A percentile compares a stretch with the other conserved stretches of the same genome.
These are phyloP conservation scores for Stevia rebaudiana DNA, from an alignment of 140 eudicot genomes.

Conservation along the genomic window DNA sequence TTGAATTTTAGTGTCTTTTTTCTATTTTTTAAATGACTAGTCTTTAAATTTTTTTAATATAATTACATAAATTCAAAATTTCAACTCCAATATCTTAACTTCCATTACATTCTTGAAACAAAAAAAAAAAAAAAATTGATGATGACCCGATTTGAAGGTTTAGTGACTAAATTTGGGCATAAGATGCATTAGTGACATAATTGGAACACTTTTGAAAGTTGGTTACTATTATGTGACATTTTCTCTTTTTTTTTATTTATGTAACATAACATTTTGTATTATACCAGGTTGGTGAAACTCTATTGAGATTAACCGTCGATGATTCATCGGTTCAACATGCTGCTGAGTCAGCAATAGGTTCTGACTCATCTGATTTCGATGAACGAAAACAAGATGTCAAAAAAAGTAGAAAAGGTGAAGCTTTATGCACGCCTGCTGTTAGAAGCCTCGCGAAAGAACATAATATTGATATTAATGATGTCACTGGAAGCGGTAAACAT, in stretches of 20 bases:
- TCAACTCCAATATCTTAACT: no score
- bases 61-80: no score
- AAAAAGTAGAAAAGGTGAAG: conserved; percentile 35
- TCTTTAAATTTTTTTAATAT: no score
- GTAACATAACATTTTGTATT: not conserved
- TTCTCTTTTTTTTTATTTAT: not conserved
- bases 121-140: no score
- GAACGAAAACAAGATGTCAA: conserved; percentile 2
- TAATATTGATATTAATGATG: conserved; percentile 52
- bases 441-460: conserved; percentile 70
- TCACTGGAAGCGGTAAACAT: conserved; percentile 64
- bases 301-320: conserved; percentile 52
- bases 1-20: no score
- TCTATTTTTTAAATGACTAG: no score
- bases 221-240: no score
- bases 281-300: conserved; percentile 90
- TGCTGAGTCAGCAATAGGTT: conserved; percentile 8
- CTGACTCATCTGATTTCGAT: conserved; percentile 26
- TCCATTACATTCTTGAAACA: no score
- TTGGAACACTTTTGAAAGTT: no score
- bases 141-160: no score
- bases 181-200: no score
- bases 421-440: conserved; percentile 83
- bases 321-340: conserved; percentile 27
- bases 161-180: no score